Evolutionary conservation across 371 early-diverging fungal species (phyloP).

Genomic region (Mucor sp.): DNA sequence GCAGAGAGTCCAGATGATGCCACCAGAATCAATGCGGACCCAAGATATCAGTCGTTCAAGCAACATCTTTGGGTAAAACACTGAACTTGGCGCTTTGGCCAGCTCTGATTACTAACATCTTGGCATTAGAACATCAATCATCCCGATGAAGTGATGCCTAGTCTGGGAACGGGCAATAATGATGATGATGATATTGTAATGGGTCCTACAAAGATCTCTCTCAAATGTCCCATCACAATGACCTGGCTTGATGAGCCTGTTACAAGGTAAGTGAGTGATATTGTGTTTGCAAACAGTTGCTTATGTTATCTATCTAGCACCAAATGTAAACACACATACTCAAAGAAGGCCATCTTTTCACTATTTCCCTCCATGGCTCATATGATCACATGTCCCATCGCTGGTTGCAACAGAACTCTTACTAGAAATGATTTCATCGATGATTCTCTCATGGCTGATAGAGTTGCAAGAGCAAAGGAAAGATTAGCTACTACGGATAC

Average conservation of each 20-base stretch:
- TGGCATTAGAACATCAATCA: slow-evolving; percentile 35
- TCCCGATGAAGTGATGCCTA: slow-evolving; percentile 38
- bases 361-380: slow-evolving; percentile 10
- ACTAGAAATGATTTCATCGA: neutral
- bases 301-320: slow-evolving; percentile 16
- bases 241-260: slow-evolving; percentile 39
- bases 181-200: slow-evolving; percentile 44
- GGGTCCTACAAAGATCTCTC: slow-evolving; percentile 31
- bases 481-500: slow-evolving; percentile 1
- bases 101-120: neutral
- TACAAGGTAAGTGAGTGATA: slow-evolving; percentile 20
- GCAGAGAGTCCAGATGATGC: neutral
- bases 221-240: slow-evolving; percentile 45
- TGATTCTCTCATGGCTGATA: slow-evolving; percentile 27
- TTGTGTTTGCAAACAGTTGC: neutral
- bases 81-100: neutral
- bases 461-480: slow-evolving; percentile 27
- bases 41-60: slow-evolving; percentile 8
- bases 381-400: slow-evolving; percentile 30
- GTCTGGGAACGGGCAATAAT: slow-evolving; percentile 3
- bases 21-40: slow-evolving; percentile 6
- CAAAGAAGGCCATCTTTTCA: slow-evolving; percentile 25
- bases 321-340: slow-evolving; percentile 42
- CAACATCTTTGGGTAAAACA: slow-evolving; percentile 27
- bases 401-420: slow-evolving; percentile 24